Evolutionary conservation across 345 rosid species (phyloP), one percentile per base, ranked within the genome.

Genomic region (Murraya koenigii): DNA sequence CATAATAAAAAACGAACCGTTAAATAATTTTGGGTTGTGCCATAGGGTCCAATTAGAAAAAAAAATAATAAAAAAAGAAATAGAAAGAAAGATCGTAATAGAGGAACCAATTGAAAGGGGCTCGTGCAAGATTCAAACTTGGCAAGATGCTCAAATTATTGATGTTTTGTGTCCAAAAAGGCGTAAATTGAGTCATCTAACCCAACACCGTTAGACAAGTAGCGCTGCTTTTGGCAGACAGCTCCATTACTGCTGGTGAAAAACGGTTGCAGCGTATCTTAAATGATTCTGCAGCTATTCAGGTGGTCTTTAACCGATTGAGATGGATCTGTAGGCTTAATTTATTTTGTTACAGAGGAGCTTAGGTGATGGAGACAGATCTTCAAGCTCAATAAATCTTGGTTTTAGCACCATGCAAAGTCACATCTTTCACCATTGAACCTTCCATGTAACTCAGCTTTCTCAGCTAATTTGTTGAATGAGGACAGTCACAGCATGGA

Each of bases 321-420:
- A 41, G 13, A 58, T 58, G 14, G 32, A 35, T 56, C 68, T 74
- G 22, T 2, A 38, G 36, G 68, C 33, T 41, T 39, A 74, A 58
- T 59, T 30, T 25, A 39, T 17, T 63, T 59, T 60, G 25, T n/a
- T 20, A 11, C 26, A 52, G 38, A 30, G 20, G 41, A 66, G 7
- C 20, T 28, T 77, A 0, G 55, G 15, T 58, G 83, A 82, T 59
- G 33, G 75, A 36, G 80, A 73, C 75, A 28, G 74, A 39, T 79
- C 61, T 62, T 15, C 17, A 65, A 69, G 61, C 39, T 65, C 65
- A 49, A 64, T 52, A 65, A 17, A 19, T 52, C 56, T 85, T 72
- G 86, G 86, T 41, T 36, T 65, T 74, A 13, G 32, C 72, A 65
- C 82, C 25, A 54, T 82, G 84, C 81, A 59, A 8, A 71, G 85